Conservation (phyloP, 2,329 filamentous ascomycete genomes). For the Pezicula rhizophila region DNA sequence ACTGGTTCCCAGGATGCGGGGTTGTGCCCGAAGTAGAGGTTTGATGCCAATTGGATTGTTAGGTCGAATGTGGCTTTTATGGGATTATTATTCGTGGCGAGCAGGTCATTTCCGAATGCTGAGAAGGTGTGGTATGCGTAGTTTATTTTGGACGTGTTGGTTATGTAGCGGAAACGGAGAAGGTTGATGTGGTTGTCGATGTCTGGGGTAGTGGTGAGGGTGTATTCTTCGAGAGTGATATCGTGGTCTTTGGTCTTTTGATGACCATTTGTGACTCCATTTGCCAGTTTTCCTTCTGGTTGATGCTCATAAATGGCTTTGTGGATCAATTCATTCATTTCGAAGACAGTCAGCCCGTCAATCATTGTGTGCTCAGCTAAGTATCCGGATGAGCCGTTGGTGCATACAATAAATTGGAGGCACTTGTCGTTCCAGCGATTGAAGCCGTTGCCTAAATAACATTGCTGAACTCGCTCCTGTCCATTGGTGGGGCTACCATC, state of each 20-base stretch:
- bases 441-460: conserved; percentile 16
- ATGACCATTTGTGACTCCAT: background rate
- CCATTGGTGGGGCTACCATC: conserved; percentile 13
- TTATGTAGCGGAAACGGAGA: conserved; percentile 6
- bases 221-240: background rate
- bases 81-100: conserved; percentile 4
- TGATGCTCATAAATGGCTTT: conserved; percentile 6
- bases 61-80: conserved; percentile 15
- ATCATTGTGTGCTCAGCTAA: conserved; percentile 19
- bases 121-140: conserved; percentile 8
- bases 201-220: conserved; percentile 3
- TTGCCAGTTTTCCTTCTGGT: background rate
- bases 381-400: conserved; percentile 18
- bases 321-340: background rate
- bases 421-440: conserved; percentile 25
- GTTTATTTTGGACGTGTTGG: conserved; percentile 1
- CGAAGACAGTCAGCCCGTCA: conserved; percentile 11
- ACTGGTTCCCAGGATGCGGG: conserved; percentile 17
- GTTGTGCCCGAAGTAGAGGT: conserved; percentile 17
- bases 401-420: conserved; percentile 18
- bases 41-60: conserved; percentile 15
- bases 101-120: conserved; percentile 7
- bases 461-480: conserved; percentile 10
- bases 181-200: conserved; percentile 13
- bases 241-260: background rate